Conservation (phyloP, 192 early-diverging fungal genomes). For the Chytriomyces hyalinus region DNA sequence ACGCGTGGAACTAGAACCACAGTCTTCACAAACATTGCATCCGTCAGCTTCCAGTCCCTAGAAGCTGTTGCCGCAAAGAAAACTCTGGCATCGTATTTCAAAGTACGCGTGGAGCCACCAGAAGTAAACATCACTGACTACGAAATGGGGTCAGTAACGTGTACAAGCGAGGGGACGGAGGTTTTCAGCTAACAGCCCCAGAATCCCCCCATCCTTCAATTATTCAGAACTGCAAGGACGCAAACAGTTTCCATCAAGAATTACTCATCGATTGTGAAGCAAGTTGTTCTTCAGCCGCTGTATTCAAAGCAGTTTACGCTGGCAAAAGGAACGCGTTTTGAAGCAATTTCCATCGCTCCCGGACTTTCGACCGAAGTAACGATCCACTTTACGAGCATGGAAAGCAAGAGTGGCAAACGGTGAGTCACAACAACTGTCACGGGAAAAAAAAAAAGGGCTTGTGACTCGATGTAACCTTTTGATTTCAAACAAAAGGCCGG, state of each 20-base stretch:
- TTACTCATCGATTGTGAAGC: conserved; percentile 31
- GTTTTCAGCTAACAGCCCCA: too few relatives aligned
- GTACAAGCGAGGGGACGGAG: not conserved
- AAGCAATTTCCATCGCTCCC: conserved; percentile 36
- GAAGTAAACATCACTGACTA: conserved; percentile 45
- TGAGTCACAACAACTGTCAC: not conserved
- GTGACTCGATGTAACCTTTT: too few relatives aligned
- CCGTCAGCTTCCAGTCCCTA: conserved; percentile 28
- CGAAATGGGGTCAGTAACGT: conserved; percentile 32
- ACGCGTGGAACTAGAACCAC: conserved; percentile 23
- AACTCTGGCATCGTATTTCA: conserved; percentile 31
- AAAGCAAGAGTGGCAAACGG: not conserved
- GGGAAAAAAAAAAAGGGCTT: too few relatives aligned
- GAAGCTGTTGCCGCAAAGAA: conserved; percentile 20
- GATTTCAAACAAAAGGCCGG: not conserved
- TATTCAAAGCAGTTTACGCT: conserved; percentile 38
- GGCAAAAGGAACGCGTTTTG: conserved; percentile 15
- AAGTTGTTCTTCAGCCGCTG: conserved; percentile 38
- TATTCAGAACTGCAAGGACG: conserved; percentile 2
- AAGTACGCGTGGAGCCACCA: conserved; percentile 42
- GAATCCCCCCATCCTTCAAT: too few relatives aligned
- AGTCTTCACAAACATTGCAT: conserved; percentile 35
- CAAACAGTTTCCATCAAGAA: conserved; percentile 44
- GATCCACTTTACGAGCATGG: conserved; percentile 15
- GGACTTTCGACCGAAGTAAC: conserved; percentile 37